Base-by-base conservation (phyloP, 768 basidiomycete species). In the Mycena belliarum region DNA sequence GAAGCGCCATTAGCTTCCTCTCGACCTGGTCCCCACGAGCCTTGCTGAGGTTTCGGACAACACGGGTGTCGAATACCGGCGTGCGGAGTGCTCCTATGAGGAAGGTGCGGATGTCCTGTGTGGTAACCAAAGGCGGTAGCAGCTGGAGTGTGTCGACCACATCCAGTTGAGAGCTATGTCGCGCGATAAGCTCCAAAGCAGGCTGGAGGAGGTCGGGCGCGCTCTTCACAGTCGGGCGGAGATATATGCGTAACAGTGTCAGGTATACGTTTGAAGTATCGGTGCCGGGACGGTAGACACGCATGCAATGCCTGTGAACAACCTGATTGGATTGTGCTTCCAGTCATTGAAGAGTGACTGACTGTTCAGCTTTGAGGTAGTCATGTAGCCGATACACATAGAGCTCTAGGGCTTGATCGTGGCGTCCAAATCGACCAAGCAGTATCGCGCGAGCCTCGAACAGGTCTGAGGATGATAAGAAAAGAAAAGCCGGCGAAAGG, bases 401-500 rank as follows among this genome's bases (percentile, higher is more conserved):
- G 15, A 96, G 82, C 67, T 95, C 93, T n/a, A 98, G 82, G 0
- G 96, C 95, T 59, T 88, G 92, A 60, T 97, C 93, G 60, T 98
- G 96, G 52, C 92, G 85, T 2, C 91, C 93, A 59, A 98, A 79
- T 43, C 90, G 82, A 11, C 97, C 97, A 11, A 98, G 76, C 8
- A 99, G 80, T 57, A 98, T 87, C 0, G 97, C 97, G 40, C 94
- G 86, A 16, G 92, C 94, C 71, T 98, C 94, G 57, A 84, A 93
- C 37, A 97, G 78, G 65, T 93, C 94, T 95, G 64, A 6, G 32
- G 8, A 45, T 28, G 43, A 29, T 48, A 14, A 49, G 51, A 20
- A 25, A 42, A 10, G 41, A 38, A 43, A 8, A 26, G 47, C 18
- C 23, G 20, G 24, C 33, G 25, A 40, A 49, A 15, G 56, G 49